Evolutionary conservation across 768 basidiomycete genomes (phyloP), one percentile per base, ranked within the genome.

Genomic region (Auriscalpium orientale): DNA sequence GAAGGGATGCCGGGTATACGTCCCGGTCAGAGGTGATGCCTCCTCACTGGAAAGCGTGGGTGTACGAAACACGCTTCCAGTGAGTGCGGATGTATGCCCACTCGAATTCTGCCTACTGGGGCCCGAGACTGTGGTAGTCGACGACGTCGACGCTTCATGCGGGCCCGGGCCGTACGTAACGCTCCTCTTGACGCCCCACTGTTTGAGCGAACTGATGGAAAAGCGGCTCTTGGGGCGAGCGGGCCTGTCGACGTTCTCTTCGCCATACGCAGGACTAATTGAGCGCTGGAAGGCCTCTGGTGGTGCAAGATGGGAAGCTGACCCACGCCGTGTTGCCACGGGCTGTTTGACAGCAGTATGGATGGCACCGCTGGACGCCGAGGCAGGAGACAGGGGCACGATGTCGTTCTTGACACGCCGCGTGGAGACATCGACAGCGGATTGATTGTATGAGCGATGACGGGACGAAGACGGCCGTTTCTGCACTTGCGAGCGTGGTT

Each of bases 141-240:
- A 43, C 8, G 57, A 53, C 20, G 52, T 6, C 2, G 56, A 54
- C 18, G 53, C 37, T n/a, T 62, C 59, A 15, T 52, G 52, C 8
- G 52, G 52, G 13, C 52, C 52, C 12, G 52, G 52, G 15, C 52
- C 52, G 44, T 53, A 53, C 34, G 52, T 22, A 6, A 46, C 52
- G 52, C 38, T 43, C 22, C 33, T 43, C n/a, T 22, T 40, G 21
- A 46, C 43, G 12, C 59, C 50, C 11, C 61, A 56, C 50, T 55
- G 60, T n/a, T 58, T 50, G 15, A 62, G 49, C 13, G 55, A 55
- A 22, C 56, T 35, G n/a, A 62, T 53, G 21, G 61, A 62, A 50
- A 62, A 62, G n/a, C 61, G 61, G 43, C 58, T 56, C 12, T 54
- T 54, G n/a, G 61, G 55, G 2, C 58, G 55, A n/a, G 43, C 52